Base-by-base conservation (phyloP, 306 rosid species). In the Cicer pinnatifidum region DNA sequence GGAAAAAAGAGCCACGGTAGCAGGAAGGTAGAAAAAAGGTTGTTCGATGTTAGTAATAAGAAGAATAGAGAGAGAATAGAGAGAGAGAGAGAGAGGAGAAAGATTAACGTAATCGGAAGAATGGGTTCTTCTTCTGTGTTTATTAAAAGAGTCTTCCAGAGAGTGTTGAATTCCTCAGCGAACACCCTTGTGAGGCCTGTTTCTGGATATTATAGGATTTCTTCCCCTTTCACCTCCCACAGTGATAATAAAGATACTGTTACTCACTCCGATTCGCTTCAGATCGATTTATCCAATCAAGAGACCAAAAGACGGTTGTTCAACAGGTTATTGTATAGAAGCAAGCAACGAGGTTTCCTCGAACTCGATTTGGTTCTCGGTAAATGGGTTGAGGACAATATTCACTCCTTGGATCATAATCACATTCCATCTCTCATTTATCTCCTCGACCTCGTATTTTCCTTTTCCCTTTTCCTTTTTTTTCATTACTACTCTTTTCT, bases 351-450 rank as follows among this genome's bases (percentile, higher is more conserved):
- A 54, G 98, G 98, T 54, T 87, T 91, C 72, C 73, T 93, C 52
- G 97, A 93, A 52, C 78, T 93, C 74, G 98, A 93, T 80, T 87
- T 93, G 92, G 76, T 93, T 53, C 89, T 93, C 17, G 98, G 98
- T 7, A 91, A 91, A 79, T 93, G 98, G 98, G 97, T 91, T 3
- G 88, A 91, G 85, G 86, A 91, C 20, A 79, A 93, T 60, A 78
- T 93, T 41, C 84, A 78, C 68, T 81, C 96, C 33, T 75, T 93
- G 89, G 92, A 91, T 84, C 95, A 90, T 63, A 74, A 45, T 66
- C 87, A 86, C 37, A 71, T 93, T 71, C 82, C 67, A 82, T 73
- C 86, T 85, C 94, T 93, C 17, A 33, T 86, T 70, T 82, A 78
- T 75, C 89, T 93, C 67, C 92, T 93, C 60, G 90, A 93, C 75